Base-by-base conservation (phyloP, 495 filamentous ascomycete species). In the Aspergillus cristatus region DNA sequence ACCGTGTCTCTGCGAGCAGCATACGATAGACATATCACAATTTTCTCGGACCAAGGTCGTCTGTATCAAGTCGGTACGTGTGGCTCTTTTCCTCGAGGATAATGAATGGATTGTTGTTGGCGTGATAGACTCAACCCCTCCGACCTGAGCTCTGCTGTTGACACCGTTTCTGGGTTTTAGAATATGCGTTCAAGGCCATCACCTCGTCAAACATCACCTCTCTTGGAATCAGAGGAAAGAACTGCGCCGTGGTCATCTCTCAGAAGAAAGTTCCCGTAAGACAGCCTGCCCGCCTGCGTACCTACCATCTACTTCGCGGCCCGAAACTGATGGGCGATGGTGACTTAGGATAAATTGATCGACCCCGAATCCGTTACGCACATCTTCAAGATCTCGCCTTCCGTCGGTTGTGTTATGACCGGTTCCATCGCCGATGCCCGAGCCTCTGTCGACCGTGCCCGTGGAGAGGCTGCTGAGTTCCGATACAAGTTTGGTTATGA, bases 111-210 rank as follows among this genome's bases (percentile, higher is more conserved):
- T 24, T 24, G 20, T 8, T 24, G 20, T 8, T 24, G 20, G 4
- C 8, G 4, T 8, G 20, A 24, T 24, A 8, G 20, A 24, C 20
- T 8, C 4, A 24, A 4, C 20, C 20, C 20, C 8, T 8, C 8
- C 20, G 8, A 4, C 8, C 20, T 24, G 20, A 24, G 20, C 8
- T 24, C 20, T 24, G 20, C 8, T n/a, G n/a, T n/a, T 24, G 20
- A 4, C 20, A 24, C 8, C 20, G 4, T 8, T 24, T 24, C 4
- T 24, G 20, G 8, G 4, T n/a, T n/a, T 49, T 49, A 97, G 91
- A 98, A 76, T 98, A 98, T 95, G 91, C 91, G 39, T 98, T 98
- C 79, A 98, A 98, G 70, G 91, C 91, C 28, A 98, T 98, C 66
- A 97, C 90, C 46, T 88, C 91, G 34, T 91, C 91, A 32, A 97